A percentile compares a stretch with the other conserved stretches of the same genome.
phyloP scores from a whole-genome alignment of 2,329 filamentous ascomycete species.

The Penicillium sp. region DNA sequence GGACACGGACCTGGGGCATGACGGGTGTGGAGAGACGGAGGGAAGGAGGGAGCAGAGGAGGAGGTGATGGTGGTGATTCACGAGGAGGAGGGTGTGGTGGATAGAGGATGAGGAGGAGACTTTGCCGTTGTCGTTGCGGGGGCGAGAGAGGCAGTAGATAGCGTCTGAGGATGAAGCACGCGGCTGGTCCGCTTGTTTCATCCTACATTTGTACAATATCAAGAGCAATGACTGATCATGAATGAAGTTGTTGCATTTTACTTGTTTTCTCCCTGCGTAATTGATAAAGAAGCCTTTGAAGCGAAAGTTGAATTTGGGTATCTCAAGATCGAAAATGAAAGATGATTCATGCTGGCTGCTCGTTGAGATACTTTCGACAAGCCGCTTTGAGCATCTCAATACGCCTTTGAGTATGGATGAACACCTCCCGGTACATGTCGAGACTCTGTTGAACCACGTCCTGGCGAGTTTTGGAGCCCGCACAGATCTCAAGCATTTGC shows the following conservation, averaged over 20 bases:
- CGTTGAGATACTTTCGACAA: slow-evolving; percentile 53
- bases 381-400: slow-evolving; percentile 58
- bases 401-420: slow-evolving; percentile 71
- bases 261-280: not conserved
- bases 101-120: not conserved
- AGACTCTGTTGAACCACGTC: slow-evolving; percentile 77
- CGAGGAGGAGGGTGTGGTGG: no score
- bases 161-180: not conserved
- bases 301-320: not conserved
- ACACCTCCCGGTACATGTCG: slow-evolving; percentile 79
- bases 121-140: not conserved
- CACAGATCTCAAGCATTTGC: slow-evolving; percentile 95
- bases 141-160: not conserved
- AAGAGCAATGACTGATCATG: not conserved
- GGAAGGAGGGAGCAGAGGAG: no score
- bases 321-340: not conserved
- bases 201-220: not conserved
- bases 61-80: no score
- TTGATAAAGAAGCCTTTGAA: not conserved
- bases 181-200: not conserved
- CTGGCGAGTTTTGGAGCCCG: slow-evolving; percentile 67
- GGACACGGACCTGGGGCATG: not conserved
- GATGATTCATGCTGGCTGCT: slow-evolving; percentile 19
- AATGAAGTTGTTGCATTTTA: not conserved
- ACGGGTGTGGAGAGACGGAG: not conserved